Evolutionary conservation across 1,284 basidiomycete species (phyloP).

Genomic region (Exsudoporus floridanus): DNA sequence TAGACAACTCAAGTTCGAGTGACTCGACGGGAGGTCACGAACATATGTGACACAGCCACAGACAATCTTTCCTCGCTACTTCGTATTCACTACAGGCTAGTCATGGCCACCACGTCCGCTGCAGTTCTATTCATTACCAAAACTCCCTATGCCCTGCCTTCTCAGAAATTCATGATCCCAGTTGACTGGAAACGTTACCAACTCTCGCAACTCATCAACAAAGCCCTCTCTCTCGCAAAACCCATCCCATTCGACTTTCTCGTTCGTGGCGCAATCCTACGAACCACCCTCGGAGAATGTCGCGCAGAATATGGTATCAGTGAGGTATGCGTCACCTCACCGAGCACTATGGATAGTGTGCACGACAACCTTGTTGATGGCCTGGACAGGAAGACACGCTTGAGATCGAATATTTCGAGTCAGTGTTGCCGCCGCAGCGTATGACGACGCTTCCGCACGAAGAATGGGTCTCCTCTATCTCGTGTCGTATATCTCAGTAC

Average conservation of each 20-base stretch:
- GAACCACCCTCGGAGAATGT: slow-evolving; percentile 74
- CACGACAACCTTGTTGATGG: slow-evolving; percentile 20
- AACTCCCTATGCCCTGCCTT: too few species aligned
- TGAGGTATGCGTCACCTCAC: slow-evolving; percentile 18
- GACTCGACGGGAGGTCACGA: neutral
- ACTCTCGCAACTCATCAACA: slow-evolving; percentile 97
- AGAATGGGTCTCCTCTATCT: slow-evolving; percentile 91
- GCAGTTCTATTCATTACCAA: slow-evolving; percentile 49
- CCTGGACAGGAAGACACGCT: slow-evolving; percentile 57
- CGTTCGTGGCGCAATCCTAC: slow-evolving; percentile 78
- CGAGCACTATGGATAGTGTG: neutral
- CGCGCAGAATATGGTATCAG: slow-evolving; percentile 26
- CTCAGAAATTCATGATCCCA: slow-evolving; percentile 66
- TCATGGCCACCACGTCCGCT: slow-evolving; percentile 21
- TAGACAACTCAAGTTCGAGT: too few species aligned
- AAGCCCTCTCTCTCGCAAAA: slow-evolving; percentile 74
- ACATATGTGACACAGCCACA: slow-evolving; percentile 11
- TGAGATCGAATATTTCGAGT: slow-evolving; percentile 93
- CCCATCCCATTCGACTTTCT: slow-evolving; percentile 95
- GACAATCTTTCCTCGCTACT: neutral
- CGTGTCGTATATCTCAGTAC: slow-evolving; percentile 67
- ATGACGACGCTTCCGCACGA: slow-evolving; percentile 83
- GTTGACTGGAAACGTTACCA: slow-evolving; percentile 90
- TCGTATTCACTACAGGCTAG: too few species aligned
- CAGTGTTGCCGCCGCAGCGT: slow-evolving; percentile 85